Percentiles rank a stretch among this genome's conserved stretches.
These are phyloP conservation scores for Geoglossum glabrum DNA, from an alignment of 495 filamentous ascomycete genomes.

Conservation along the genomic window DNA sequence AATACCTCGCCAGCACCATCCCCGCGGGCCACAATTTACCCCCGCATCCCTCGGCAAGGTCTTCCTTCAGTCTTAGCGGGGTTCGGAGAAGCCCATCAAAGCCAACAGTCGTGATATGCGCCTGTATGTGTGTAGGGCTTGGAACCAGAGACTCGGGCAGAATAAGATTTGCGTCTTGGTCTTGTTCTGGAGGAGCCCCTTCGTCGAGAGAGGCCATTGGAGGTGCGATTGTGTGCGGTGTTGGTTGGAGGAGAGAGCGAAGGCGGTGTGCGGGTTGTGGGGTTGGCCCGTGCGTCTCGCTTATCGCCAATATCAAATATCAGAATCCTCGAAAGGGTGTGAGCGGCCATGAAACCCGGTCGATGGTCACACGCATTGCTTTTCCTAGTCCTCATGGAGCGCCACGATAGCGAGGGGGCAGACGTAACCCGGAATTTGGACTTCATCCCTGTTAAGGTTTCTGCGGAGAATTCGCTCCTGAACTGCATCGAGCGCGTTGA, in stretches of 20 bases:
- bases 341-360: not conserved
- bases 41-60: slow-evolving; percentile 71
- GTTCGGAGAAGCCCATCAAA: slow-evolving; percentile 53
- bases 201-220: not conserved
- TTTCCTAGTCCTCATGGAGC: not conserved
- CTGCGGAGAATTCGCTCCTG: not conserved
- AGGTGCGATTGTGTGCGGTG: not conserved
- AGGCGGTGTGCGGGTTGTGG: not conserved
- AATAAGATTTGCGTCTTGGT: too few relatives aligned
- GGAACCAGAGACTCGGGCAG: slow-evolving; percentile 52
- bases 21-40: slow-evolving; percentile 90
- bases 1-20: slow-evolving; percentile 64
- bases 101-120: slow-evolving; percentile 38
- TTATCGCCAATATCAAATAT: not conserved
- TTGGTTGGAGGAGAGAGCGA: not conserved
- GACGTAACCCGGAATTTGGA: not conserved
- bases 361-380: not conserved
- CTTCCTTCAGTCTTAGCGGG: slow-evolving; percentile 61
- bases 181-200: not conserved
- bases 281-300: not conserved
- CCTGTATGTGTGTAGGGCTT: slow-evolving; percentile 39
- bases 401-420: not conserved
- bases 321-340: not conserved
- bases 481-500: slow-evolving; percentile 21
- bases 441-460: not conserved